Base-by-base conservation (phyloP, 2,329 filamentous ascomycete genomes). In the Aspergillus unguis region DNA sequence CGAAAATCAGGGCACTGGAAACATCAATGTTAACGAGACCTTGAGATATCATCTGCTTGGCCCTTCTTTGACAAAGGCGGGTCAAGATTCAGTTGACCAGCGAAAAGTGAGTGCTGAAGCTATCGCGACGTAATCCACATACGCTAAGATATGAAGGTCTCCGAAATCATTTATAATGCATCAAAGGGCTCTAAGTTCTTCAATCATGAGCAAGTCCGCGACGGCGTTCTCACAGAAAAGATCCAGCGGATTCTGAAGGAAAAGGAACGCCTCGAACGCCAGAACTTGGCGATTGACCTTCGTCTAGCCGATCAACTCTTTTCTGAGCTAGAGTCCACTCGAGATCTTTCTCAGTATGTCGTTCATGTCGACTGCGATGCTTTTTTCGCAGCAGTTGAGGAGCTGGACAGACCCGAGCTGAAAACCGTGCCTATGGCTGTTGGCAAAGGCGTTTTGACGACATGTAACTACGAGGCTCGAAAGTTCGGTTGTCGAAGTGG, bases 141-240 rank as follows among this genome's bases (percentile, higher is more conserved):
- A 17, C 29, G 56, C 37, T 60, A 50, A 54, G 26, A 17, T 44
- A 26, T 28, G 45, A 43, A 87, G 85, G 91, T 99, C 45, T 95
- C 92, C 2, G 92, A 97, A 63, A 86, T 97, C 61, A 99, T 99
- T 55, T 97, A 96, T 74, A 90, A 95, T 70, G 91, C 92, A 8
- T 96, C 91, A 11, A 96, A 95, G 68, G 94, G 94, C 44, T 95
- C 90, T 60, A 96, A 96, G 69, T 99, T 87, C 75, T 99, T 97
- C 80, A 89, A 87, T 61, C 90, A 92, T 54, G 94, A 99, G 71
- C 87, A 96, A 68, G 80, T 76, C 52, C 87, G 86, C 62, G 92
- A 97, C 75, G 86, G 87, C 63, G 80, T 83, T 41, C 81, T 97
- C 23, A 96, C 92, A 0, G 79, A 85, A 51, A 96, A 95, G 71